Evolutionary conservation across 78 protist genomes (phyloP).

Genomic region (Cavenderia fasciculata): DNA sequence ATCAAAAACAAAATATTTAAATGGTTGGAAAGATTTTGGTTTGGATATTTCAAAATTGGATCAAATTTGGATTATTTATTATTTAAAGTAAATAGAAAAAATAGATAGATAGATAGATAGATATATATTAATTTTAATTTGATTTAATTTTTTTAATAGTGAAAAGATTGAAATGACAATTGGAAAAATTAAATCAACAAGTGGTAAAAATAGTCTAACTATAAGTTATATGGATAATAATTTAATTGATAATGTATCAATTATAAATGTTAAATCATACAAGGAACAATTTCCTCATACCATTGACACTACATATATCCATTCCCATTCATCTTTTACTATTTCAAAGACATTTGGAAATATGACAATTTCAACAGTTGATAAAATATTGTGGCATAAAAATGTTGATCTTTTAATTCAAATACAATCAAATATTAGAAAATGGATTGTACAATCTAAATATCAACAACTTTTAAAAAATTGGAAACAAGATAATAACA

Average conservation of each 20-base stretch:
- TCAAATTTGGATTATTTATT: conserved; percentile 39
- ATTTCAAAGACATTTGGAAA: no score
- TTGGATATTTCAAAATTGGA: neutral
- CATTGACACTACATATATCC: no score
- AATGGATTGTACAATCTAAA: conserved; percentile 27
- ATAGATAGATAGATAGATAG: no score
- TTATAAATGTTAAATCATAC: conserved; percentile 62
- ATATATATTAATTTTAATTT: neutral
- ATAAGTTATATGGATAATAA: conserved; percentile 15
- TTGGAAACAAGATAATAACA: conserved; percentile 8
- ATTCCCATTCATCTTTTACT: no score
- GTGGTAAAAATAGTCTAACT: conserved; percentile 20
- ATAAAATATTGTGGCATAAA: conserved; percentile 11
- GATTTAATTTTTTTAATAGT: conserved; percentile 13
- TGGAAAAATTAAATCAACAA: conserved; percentile 14
- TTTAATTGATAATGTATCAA: no score
- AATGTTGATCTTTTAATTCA: neutral
- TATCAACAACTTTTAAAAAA: conserved; percentile 9
- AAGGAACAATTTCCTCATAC: conserved; percentile 24
- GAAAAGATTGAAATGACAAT: conserved; percentile 44
- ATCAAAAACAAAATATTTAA: neutral
- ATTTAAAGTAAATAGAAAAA: no score
- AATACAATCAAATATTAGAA: conserved; percentile 25
- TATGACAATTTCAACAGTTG: conserved; percentile 1
- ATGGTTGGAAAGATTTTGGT: conserved; percentile 80